Conservation (phyloP, 2,329 filamentous ascomycete species). For the Penicillium sp. region DNA sequence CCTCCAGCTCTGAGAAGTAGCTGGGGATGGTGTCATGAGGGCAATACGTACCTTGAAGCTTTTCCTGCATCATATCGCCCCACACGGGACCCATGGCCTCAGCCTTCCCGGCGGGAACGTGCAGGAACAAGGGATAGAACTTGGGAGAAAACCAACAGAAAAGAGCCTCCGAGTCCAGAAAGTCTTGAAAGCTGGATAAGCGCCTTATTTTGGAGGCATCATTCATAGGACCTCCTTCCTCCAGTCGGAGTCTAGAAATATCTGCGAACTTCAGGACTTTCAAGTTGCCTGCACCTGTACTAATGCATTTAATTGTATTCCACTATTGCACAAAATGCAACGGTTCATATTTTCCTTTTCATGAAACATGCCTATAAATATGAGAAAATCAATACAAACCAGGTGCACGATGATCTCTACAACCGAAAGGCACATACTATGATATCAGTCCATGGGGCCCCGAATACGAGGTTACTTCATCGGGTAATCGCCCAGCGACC, state of each 20-base stretch:
- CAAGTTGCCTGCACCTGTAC: no score
- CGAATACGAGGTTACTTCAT: neutral
- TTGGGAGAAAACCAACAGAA: neutral
- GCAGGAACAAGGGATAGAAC: neutral
- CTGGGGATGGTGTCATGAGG: neutral
- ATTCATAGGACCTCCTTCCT: neutral
- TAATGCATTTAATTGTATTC: no score
- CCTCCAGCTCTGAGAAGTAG: no score
- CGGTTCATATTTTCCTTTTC: no score
- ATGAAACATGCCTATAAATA: no score
- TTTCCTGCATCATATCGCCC: neutral
- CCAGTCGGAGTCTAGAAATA: no score
- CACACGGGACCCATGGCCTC: constrained; percentile 6
- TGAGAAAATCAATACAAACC: no score
- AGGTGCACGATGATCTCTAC: neutral
- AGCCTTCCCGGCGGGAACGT: constrained; percentile 1
- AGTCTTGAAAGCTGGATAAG: neutral
- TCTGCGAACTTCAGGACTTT: no score
- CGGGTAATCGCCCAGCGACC: neutral
- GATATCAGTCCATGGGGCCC: neutral
- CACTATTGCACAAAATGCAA: no score
- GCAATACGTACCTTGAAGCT: neutral
- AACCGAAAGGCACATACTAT: neutral
- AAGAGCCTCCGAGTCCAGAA: neutral
- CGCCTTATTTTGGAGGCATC: neutral